These are phyloP conservation scores for Microdochium paspali DNA, from an alignment of 2,329 filamentous ascomycete genomes.

Conservation along the genomic window DNA sequence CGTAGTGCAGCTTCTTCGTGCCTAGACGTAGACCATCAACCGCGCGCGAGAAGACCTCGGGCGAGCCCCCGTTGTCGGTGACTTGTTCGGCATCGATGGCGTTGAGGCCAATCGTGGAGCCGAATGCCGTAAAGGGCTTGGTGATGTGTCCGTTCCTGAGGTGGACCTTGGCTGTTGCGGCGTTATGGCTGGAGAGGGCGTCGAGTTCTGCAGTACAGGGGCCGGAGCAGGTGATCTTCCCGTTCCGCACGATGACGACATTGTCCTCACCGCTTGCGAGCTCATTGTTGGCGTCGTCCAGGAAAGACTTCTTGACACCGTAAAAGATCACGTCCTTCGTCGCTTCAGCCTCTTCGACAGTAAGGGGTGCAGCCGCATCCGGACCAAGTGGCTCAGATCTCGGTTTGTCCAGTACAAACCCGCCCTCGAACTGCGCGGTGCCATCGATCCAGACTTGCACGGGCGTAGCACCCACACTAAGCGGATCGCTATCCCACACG, in stretches of 20 bases:
- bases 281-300: constrained; percentile 31
- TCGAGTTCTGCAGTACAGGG: constrained; percentile 34
- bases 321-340: constrained; percentile 40
- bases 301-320: constrained; percentile 41
- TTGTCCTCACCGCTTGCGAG: constrained; percentile 11
- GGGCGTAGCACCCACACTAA: constrained; percentile 49
- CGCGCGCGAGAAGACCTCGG: constrained; percentile 44
- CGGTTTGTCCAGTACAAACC: constrained; percentile 44
- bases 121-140: constrained; percentile 50
- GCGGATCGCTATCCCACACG: constrained; percentile 54
- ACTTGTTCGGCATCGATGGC: constrained; percentile 50
- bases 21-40: constrained; percentile 46
- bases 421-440: constrained; percentile 44
- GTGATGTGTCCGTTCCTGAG: constrained; percentile 53
- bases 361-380: constrained; percentile 27
- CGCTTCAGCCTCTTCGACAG: constrained; percentile 29
- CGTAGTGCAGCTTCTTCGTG: constrained; percentile 44
- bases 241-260: constrained; percentile 38
- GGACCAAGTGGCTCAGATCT: constrained; percentile 25
- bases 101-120: constrained; percentile 49
- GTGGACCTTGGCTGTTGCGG: constrained; percentile 28
- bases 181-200: constrained; percentile 18
- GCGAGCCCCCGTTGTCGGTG: constrained; percentile 40
- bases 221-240: constrained; percentile 48
- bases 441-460: constrained; percentile 58